Percentiles rank a stretch among this genome's conserved stretches.
Evolutionary conservation across 768 basidiomycete species (phyloP).

Genomic region (Boletus rubropictus): DNA sequence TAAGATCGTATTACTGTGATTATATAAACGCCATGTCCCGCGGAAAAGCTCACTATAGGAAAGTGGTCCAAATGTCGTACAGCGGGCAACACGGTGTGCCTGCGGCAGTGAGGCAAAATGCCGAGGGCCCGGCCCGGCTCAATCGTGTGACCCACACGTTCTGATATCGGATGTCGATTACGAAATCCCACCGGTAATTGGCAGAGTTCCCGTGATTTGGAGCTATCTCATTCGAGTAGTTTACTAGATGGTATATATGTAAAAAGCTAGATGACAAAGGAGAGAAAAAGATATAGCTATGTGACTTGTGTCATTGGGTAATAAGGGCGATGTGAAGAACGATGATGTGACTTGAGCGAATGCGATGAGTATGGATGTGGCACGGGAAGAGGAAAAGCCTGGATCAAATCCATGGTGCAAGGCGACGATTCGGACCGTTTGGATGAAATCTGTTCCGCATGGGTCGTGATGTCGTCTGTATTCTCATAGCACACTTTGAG

Average conservation of each 20-base stretch:
- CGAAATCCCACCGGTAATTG: neutral
- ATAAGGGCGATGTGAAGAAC: conserved; percentile 21
- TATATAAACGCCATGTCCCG: too few species aligned
- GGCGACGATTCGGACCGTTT: conserved; percentile 23
- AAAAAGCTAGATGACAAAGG: neutral
- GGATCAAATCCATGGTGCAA: conserved; percentile 41
- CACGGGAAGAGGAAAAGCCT: conserved; percentile 45
- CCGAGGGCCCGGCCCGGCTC: conserved; percentile 1
- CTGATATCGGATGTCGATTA: neutral
- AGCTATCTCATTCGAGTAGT: conserved; percentile 1
- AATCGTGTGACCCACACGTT: neutral
- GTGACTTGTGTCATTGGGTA: conserved; percentile 21
- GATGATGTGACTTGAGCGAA: conserved; percentile 24
- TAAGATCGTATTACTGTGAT: too few species aligned
- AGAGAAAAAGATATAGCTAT: conserved; percentile 7
- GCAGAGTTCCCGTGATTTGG: too few species aligned
- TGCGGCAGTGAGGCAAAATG: neutral
- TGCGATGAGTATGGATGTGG: conserved; percentile 23
- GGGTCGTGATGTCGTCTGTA: conserved; percentile 24
- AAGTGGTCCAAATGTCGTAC: too few species aligned
- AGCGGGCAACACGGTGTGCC: too few species aligned
- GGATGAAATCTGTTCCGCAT: conserved; percentile 18
- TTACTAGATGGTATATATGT: conserved; percentile 8
- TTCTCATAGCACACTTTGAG: conserved; percentile 28
- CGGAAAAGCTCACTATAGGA: too few species aligned